Conservation (phyloP, 2,329 filamentous ascomycete genomes). For the Penicillium sp. region DNA sequence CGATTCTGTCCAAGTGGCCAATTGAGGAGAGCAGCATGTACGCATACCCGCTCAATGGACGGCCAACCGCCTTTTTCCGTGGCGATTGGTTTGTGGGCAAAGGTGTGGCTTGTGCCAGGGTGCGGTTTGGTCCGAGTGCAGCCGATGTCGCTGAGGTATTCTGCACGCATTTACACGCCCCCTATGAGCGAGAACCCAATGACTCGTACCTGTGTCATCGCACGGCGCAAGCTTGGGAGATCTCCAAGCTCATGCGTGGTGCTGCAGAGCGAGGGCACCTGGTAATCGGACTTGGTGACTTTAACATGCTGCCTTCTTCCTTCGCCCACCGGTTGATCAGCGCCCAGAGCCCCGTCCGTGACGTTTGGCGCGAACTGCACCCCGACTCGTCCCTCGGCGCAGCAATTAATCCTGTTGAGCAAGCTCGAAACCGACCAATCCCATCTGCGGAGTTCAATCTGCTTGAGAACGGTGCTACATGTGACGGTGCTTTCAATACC, state of each 20-base stretch:
- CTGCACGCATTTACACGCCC: constrained; percentile 87
- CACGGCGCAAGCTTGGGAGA: constrained; percentile 91
- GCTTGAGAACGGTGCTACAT: constrained; percentile 78
- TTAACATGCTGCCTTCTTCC: constrained; percentile 92
- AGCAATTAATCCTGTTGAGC: constrained; percentile 66
- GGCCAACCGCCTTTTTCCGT: constrained; percentile 88
- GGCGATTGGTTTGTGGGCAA: constrained; percentile 98
- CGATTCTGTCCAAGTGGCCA: constrained; percentile 87
- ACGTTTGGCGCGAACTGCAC: constrained; percentile 82
- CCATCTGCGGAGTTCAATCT: constrained; percentile 80
- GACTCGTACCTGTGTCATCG: constrained; percentile 90
- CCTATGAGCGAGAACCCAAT: constrained; percentile 75
- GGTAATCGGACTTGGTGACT: constrained; percentile 85
- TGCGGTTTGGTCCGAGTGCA: constrained; percentile 65
- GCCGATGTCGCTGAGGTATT: constrained; percentile 83
- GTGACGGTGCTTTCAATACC: constrained; percentile 82
- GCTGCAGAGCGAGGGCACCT: constrained; percentile 79
- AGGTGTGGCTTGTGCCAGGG: constrained; percentile 79
- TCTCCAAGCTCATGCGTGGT: constrained; percentile 81
- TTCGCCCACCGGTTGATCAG: constrained; percentile 82
- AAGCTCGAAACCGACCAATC: constrained; percentile 63
- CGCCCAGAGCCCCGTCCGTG: constrained; percentile 72
- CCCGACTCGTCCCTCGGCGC: constrained; percentile 81
- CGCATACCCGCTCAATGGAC: constrained; percentile 85
- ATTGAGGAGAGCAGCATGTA: constrained; percentile 87